Evolutionary conservation across 1,284 basidiomycete species (phyloP), one percentile per base, ranked within the genome.

Genomic region (Apiotrichum mycotoxinovorans): DNA sequence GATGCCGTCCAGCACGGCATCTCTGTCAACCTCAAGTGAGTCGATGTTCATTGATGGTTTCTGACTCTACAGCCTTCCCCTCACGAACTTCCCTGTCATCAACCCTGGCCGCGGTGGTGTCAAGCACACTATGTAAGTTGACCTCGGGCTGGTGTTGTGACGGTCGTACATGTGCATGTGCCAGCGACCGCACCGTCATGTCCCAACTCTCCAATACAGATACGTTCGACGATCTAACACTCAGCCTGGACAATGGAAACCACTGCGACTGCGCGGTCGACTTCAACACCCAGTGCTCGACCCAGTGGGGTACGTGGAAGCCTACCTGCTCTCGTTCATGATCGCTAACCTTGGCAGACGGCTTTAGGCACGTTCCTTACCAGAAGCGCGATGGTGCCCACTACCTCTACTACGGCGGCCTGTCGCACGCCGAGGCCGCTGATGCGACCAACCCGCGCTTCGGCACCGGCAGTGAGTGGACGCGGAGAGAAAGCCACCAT

Each of bases 291-390:
- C 77, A 79, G 60, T 61, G 61, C 20, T 73, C 73, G 22, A 73
- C 75, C 7, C 78, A 79, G 52, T 77, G 77, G 76, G 77, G 78
- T 56, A 75, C 76, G 3, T 70, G n/a, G n/a, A n/a, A n/a, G n/a
- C n/a, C n/a, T n/a, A n/a, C n/a, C n/a, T n/a, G n/a, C n/a, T n/a
- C n/a, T n/a, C n/a, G n/a, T n/a, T n/a, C n/a, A n/a, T n/a, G 30
- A 30, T 30, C 12, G 12, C 30, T 30, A 7, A 30, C 30, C 30
- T 30, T 12, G 30, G 30, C 5, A n/a, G n/a, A 30, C 5, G 30
- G 30, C 30, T 30, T 30, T 30, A 30, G 30, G 30, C 30, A 78
- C 62, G 73, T 67, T 54, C 64, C 66, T 30, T 62, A 62, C 54
- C 43, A 45, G 44, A 51, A 62, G 54, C 56, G 56, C 40, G 57